These are phyloP conservation scores for Citrus trifoliata DNA, from an alignment of 345 rosid species.

Conservation along the genomic window DNA sequence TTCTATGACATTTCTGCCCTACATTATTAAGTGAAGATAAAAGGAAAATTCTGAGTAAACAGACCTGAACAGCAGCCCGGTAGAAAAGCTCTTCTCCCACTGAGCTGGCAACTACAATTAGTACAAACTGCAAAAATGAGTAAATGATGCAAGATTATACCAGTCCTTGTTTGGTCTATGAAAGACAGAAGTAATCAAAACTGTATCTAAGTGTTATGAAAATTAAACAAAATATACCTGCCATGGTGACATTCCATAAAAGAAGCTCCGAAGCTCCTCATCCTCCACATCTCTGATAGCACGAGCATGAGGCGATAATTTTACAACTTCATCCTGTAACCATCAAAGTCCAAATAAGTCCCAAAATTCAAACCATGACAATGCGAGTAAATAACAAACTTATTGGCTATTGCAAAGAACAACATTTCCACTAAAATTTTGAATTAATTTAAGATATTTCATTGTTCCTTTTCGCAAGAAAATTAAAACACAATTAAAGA, in stretches of 20 bases:
- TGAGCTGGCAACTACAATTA: constrained; percentile 86
- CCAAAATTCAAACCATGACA: not conserved
- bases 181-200: not conserved
- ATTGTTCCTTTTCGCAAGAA: too few relatives aligned
- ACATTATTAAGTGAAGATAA: not conserved
- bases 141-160: not conserved
- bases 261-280: constrained; percentile 92
- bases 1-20: not conserved
- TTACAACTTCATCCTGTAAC: constrained; percentile 91
- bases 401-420: not conserved
- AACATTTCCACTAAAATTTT: not conserved
- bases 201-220: not conserved
- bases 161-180: not conserved
- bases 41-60: not conserved
- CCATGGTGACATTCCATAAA: constrained; percentile 96
- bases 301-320: constrained; percentile 90
- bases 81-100: constrained; percentile 99
- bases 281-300: constrained; percentile 99
- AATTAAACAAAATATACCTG: constrained; percentile 46
- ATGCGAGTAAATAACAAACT: not conserved
- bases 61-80: constrained; percentile 94
- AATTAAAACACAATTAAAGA: not conserved
- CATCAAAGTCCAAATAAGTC: constrained; percentile 17
- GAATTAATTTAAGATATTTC: not conserved
- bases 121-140: constrained; percentile 53